Evolutionary conservation across 177 flowering plant genomes (phyloP), one percentile per base, ranked within the genome.

Genomic region (Vitis hybrid): DNA sequence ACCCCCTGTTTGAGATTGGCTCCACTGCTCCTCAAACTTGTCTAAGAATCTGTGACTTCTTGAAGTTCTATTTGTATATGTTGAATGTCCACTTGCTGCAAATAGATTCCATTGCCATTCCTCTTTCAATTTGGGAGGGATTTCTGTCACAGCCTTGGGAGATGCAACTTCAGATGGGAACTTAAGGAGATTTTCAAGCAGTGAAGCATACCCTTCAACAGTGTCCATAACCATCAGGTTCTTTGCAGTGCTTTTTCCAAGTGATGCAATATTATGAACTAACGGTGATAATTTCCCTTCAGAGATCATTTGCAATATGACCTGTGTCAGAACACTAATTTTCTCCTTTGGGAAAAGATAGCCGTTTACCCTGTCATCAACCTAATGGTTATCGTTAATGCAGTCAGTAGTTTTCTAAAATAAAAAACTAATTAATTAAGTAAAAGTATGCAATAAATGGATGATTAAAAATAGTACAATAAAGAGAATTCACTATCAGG

Each of bases 71-170:
- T 87, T 80, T 10, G 56, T 55, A 67, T 79, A 60, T 56, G 75
- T 74, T 12, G 70, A 63, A 68, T 64, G 75, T 57, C 55, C 19
- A 55, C 82, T 64, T 54, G 67, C 81, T 68, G 86, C 79, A 73
- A 92, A 92, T 60, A 85, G 81, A 62, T 82, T 75, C 99, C 99
- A 96, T 63, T 80, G 82, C 98, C 98, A 96, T 73, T 84, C 86
- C 72, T 80, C 74, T 81, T 81, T 90, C 69, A 84, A 60, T 4
- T 74, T 76, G 12, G 57, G 72, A 71, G 90, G 81, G 60, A 92
- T 83, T 51, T 87, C 90, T 18, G 77, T 26, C 52, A 80, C 78
- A 73, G 76, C 57, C 75, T 82, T 84, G 1, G 94, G 91, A 48
- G 40, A 54, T 62, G 90, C 81, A 77, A 88, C 96, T 82, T 96